phyloP scores from a whole-genome alignment of 495 filamentous ascomycete species.

The Podospora pseudoanserina region DNA sequence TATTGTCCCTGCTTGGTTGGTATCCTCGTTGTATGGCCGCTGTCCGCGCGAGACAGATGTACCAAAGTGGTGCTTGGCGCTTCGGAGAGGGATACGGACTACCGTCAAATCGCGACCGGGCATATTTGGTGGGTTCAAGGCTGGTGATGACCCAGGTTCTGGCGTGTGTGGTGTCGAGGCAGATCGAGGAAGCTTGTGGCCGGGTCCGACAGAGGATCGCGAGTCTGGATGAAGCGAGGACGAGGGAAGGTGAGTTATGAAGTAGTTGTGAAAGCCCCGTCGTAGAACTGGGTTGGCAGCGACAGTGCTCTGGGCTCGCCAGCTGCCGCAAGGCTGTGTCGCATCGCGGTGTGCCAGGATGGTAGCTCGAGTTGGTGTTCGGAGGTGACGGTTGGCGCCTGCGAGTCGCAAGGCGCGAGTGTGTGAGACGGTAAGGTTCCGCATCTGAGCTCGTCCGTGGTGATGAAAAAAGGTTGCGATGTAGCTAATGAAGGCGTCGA shows the following conservation, averaged over 20 bases:
- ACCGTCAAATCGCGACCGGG: slow-evolving; percentile 79
- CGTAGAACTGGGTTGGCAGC: slow-evolving; percentile 26
- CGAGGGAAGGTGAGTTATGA: slow-evolving; percentile 90
- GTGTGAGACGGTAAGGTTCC: slow-evolving; percentile 16
- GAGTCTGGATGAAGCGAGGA: slow-evolving; percentile 91
- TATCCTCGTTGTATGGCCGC: slow-evolving; percentile 85
- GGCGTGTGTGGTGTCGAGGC: slow-evolving; percentile 76
- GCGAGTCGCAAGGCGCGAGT: slow-evolving; percentile 16
- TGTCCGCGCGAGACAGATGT: slow-evolving; percentile 73
- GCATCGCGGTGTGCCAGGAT: slow-evolving; percentile 16
- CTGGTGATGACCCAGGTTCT: slow-evolving; percentile 50
- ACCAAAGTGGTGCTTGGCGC: slow-evolving; percentile 95
- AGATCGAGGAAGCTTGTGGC: slow-evolving; percentile 79
- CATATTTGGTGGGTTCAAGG: slow-evolving; percentile 53
- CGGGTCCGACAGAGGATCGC: slow-evolving; percentile 53
- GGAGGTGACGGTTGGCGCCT: slow-evolving; percentile 21
- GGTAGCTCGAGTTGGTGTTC: slow-evolving; percentile 15
- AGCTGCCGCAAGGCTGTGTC: slow-evolving; percentile 12
- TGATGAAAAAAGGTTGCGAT: slow-evolving; percentile 47
- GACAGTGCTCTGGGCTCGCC: neutral
- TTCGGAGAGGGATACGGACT: slow-evolving; percentile 93
- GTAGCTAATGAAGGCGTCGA: slow-evolving; percentile 45
- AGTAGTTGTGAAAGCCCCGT: slow-evolving; percentile 88
- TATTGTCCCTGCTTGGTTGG: slow-evolving; percentile 91
- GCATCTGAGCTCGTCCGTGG: slow-evolving; percentile 9